These are phyloP conservation scores for Ehretia macrophylla DNA, from an alignment of 257 asterid genomes.

Conservation along the genomic window DNA sequence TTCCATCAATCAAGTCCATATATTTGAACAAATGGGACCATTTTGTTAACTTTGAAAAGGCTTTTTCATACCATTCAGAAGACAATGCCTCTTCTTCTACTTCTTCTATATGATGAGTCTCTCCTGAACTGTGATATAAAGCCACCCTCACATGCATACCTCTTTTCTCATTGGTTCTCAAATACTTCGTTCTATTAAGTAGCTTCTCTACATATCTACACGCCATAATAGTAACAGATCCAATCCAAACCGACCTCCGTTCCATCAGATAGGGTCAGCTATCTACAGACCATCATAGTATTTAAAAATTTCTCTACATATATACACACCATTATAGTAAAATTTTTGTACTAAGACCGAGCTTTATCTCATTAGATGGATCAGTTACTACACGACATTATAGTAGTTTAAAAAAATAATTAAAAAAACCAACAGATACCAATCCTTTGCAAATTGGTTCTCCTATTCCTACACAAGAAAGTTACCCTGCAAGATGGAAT, in stretches of 20 bases:
- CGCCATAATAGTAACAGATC: constrained; percentile 27
- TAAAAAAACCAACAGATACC: not conserved
- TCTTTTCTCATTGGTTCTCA: constrained; percentile 8
- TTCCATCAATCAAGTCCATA: constrained; percentile 66
- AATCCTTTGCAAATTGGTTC: constrained; percentile 5
- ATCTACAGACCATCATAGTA: too few relatives aligned
- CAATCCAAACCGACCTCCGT: not conserved
- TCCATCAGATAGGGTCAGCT: too few relatives aligned
- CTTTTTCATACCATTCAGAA: constrained; percentile 62
- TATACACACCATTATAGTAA: too few relatives aligned
- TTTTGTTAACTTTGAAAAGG: constrained; percentile 48
- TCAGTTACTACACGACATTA: not conserved
- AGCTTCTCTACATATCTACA: constrained; percentile 17
- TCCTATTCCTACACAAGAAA: not conserved
- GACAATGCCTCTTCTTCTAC: constrained; percentile 32
- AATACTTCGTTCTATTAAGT: constrained; percentile 20
- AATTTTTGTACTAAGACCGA: too few relatives aligned
- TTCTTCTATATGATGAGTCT: too few relatives aligned
- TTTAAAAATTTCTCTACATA: too few relatives aligned
- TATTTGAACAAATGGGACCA: constrained; percentile 50
- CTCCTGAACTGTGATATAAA: constrained; percentile 25
- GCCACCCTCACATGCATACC: constrained; percentile 18
- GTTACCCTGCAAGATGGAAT: not conserved
- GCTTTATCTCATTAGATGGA: not conserved
- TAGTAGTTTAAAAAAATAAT: not conserved